Evolutionary conservation across 257 asterid species (phyloP).

Genomic region (Striga asiatica): DNA sequence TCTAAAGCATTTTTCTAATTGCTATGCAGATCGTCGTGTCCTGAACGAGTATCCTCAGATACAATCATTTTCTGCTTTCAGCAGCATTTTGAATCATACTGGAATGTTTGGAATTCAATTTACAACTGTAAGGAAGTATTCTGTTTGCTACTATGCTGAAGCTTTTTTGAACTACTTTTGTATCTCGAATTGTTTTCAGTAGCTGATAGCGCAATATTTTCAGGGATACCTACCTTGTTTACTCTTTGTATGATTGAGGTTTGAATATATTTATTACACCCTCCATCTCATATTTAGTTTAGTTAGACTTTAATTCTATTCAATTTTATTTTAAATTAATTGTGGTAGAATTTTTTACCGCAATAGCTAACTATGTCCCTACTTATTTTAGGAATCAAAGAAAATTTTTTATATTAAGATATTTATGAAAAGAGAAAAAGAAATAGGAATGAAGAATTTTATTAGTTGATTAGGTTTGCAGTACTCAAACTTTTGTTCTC

Average conservation of each 20-base stretch:
- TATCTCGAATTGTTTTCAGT: constrained; percentile 2
- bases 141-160: constrained; percentile 3
- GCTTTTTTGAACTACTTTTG: constrained; percentile 7
- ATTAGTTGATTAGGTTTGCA: too few species aligned
- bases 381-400: too few species aligned
- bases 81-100: constrained; percentile 56
- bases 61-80: constrained; percentile 76
- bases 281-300: too few species aligned
- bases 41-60: constrained; percentile 73
- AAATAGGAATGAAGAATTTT: too few species aligned
- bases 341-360: too few species aligned
- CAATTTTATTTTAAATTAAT: too few species aligned
- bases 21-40: constrained; percentile 60
- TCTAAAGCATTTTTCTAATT: constrained; percentile 5
- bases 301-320: too few species aligned
- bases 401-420: too few species aligned
- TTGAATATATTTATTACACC: not conserved
- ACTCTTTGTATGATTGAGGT: not conserved
- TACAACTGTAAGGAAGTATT: constrained; percentile 49
- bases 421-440: too few species aligned
- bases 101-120: constrained; percentile 90
- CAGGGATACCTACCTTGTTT: not conserved
- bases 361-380: too few species aligned
- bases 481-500: too few species aligned
- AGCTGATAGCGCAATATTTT: not conserved